Evolutionary conservation across 495 filamentous ascomycete species (phyloP).

Genomic region (Bryoglossum gracile): DNA sequence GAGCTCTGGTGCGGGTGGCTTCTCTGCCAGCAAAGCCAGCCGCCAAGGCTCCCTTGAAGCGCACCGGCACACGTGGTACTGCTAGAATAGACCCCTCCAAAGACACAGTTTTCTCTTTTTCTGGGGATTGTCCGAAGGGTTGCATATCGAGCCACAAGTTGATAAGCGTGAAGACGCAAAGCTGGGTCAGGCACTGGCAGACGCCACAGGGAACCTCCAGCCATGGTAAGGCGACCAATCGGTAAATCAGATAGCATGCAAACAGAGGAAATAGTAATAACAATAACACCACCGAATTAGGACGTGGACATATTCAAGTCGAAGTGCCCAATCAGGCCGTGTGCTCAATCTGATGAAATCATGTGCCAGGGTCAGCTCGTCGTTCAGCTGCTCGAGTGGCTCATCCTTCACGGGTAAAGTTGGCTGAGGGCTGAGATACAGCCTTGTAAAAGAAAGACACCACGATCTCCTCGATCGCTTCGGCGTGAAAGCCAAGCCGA

Average conservation of each 20-base stretch:
- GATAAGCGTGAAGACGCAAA: background rate
- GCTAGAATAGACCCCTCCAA: background rate
- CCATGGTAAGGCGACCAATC: background rate
- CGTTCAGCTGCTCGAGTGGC: background rate
- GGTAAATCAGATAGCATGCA: background rate
- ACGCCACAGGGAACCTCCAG: background rate
- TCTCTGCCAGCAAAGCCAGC: background rate
- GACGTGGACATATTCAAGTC: background rate
- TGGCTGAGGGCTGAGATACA: background rate
- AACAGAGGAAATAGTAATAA: background rate
- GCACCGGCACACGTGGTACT: background rate
- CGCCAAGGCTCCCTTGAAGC: background rate
- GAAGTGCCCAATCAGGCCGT: background rate
- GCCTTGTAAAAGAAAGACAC: background rate
- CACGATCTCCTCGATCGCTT: background rate
- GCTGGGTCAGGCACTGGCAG: background rate
- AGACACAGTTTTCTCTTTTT: background rate
- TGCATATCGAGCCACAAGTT: background rate
- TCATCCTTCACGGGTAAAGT: background rate
- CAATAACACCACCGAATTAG: background rate
- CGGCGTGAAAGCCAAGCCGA: background rate
- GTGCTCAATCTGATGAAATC: background rate
- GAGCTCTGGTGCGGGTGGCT: background rate
- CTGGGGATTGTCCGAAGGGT: background rate
- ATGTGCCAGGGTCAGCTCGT: background rate